Evolutionary conservation across 768 basidiomycete species (phyloP).

Genomic region (Ephemerocybe angulata): DNA sequence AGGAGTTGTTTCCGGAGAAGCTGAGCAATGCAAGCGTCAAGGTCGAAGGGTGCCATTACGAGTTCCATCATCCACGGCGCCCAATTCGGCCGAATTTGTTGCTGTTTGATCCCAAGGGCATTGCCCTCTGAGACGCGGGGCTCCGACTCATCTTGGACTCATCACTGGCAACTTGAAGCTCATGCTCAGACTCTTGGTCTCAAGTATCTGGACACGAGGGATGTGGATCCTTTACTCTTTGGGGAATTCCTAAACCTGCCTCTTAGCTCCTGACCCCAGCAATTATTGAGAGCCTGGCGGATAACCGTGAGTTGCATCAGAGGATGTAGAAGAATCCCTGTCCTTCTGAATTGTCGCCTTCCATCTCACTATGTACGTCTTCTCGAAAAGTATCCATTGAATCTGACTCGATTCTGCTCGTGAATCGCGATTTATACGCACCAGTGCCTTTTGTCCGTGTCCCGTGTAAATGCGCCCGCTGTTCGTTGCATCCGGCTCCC

Average conservation of each 20-base stretch:
- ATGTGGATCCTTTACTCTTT: slow-evolving; percentile 1
- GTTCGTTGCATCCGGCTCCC: neutral
- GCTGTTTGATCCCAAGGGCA: neutral
- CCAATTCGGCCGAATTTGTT: neutral
- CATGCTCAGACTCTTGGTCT: neutral
- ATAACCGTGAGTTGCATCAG: neutral
- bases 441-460: neutral
- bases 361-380: slow-evolving; percentile 7
- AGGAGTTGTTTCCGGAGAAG: slow-evolving; percentile 88
- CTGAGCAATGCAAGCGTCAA: slow-evolving; percentile 93
- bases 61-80: neutral
- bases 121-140: too few species aligned
- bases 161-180: too few species aligned
- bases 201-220: neutral
- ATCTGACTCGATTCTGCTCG: slow-evolving; percentile 5
- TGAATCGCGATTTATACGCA: slow-evolving; percentile 13
- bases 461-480: neutral
- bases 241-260: slow-evolving; percentile 5
- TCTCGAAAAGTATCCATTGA: slow-evolving; percentile 11
- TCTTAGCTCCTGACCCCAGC: neutral
- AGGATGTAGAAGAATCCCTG: slow-evolving; percentile 1
- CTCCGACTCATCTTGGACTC: too few species aligned
- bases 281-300: neutral
- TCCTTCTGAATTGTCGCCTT: neutral
- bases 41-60: slow-evolving; percentile 76